These are phyloP conservation scores for Saturnispora besseyi DNA, from an alignment of 805 yeast genomes.

Conservation along the genomic window DNA sequence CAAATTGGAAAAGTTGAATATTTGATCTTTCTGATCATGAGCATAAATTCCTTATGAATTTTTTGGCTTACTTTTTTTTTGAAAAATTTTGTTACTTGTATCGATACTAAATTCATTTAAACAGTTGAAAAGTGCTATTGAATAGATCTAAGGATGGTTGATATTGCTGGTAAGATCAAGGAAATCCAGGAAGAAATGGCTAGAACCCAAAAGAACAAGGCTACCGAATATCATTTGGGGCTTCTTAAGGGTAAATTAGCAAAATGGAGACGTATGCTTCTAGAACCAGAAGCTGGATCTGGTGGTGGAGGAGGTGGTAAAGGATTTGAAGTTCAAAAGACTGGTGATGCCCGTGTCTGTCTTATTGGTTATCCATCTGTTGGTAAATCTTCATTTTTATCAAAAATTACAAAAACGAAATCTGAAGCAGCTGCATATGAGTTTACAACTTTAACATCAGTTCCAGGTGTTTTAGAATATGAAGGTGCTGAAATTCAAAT, in stretches of 20 bases:
- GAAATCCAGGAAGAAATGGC: constrained; percentile 90
- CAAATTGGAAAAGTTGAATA: not conserved
- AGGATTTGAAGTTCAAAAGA: constrained; percentile 89
- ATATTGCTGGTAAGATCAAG: constrained; percentile 58
- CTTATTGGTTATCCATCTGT: constrained; percentile 96
- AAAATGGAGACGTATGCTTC: constrained; percentile 77
- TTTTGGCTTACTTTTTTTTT: not conserved
- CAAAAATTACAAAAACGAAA: constrained; percentile 86
- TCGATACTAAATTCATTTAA: not conserved
- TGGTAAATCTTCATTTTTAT: constrained; percentile 86
- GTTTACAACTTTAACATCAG: constrained; percentile 92
- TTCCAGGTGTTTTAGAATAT: constrained; percentile 90
- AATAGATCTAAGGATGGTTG: constrained; percentile 20
- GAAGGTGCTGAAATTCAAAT: constrained; percentile 96
- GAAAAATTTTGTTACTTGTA: not conserved
- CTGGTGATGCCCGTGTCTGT: constrained; percentile 94
- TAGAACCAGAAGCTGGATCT: constrained; percentile 80
- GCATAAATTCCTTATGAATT: not conserved
- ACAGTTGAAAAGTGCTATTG: not conserved
- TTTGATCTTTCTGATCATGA: not conserved
- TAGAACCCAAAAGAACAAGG: constrained; percentile 93
- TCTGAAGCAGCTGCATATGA: constrained; percentile 94
- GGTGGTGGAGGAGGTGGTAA: constrained; percentile 52
- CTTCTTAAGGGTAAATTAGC: constrained; percentile 91
- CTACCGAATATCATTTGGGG: constrained; percentile 96